Base-by-base conservation (phyloP, 352 stramenopile species). In the Phytophthora pisi region DNA sequence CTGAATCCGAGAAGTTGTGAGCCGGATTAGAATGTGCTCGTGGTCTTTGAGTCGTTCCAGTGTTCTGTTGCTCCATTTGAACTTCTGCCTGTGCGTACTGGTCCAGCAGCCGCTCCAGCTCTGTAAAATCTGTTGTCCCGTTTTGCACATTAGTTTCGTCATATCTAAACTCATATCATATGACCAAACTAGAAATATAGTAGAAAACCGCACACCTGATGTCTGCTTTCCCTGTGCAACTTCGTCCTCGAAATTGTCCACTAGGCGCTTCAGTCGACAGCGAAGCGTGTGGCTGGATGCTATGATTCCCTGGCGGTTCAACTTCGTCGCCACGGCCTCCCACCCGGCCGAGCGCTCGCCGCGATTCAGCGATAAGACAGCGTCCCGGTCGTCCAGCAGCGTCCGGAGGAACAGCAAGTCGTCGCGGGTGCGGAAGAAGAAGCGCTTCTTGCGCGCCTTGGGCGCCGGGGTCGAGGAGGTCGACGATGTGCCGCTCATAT, bases 361-460 rank as follows among this genome's bases (percentile, higher is more conserved):
- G 50, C 26, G 23, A 5, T 9, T 45, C 6, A 23, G 15, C 3
- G 51, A 51, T 43, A 66, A 71, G 4, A 64, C 4, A 4, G 40
- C n/a, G 4, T 57, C 43, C 0, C 24, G 30, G 1, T 72, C 31
- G 15, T 42, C 18, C 9, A 75, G 63, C 24, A 64, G 10, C 4
- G 63, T 52, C 45, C 47, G 38, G 0, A 75, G 26, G 9, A 72
- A 20, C 24, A 63, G 4, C 31, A 66, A 0, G 47, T 75, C 68
- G 34, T 72, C 68, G 2, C 63, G 43, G 2, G 43, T 9, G 10
- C 54, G 52, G 46, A 75, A 72, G 13, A n/a, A 62, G 31, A 62
- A 69, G 63, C 62, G 57, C 63, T 59, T 68, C 52, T 72, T 75
- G 26, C 58, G 65, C 45, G 38, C 24, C 61, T 56, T 66, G n/a